A percentile compares a stretch with the other conserved stretches of the same genome.
Conservation (phyloP, 441 rosid species). For the Populus hybrid region DNA sequence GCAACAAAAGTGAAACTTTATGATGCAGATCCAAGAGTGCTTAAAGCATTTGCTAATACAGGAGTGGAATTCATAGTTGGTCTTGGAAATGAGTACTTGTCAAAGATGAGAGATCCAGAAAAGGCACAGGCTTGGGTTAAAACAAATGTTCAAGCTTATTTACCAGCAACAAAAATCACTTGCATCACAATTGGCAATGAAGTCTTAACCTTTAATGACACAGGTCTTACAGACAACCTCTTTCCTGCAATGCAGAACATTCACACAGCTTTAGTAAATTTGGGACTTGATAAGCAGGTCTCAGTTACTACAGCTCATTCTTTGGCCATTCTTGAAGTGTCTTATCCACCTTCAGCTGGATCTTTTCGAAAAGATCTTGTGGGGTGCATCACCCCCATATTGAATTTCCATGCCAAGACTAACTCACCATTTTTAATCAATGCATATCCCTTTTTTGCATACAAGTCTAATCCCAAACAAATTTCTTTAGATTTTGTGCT, state of each 20-base stretch:
- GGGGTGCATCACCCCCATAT: slow-evolving; percentile 42
- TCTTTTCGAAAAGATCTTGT: slow-evolving; percentile 63
- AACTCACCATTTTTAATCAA: slow-evolving; percentile 79
- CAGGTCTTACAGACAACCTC: slow-evolving; percentile 43
- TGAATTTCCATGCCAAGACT: slow-evolving; percentile 59
- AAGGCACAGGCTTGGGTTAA: slow-evolving; percentile 69
- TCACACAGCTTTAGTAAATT: slow-evolving; percentile 58
- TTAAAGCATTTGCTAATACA: slow-evolving; percentile 70
- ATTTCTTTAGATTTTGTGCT: slow-evolving; percentile 70
- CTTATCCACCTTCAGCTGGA: slow-evolving; percentile 90
- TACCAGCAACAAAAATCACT: slow-evolving; percentile 84
- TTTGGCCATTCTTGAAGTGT: slow-evolving; percentile 61
- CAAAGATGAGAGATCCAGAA: slow-evolving; percentile 55
- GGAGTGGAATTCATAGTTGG: slow-evolving; percentile 80
- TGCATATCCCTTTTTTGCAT: slow-evolving; percentile 92
- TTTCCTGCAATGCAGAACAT: slow-evolving; percentile 81
- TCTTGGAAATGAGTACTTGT: slow-evolving; percentile 65
- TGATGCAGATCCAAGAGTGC: slow-evolving; percentile 82
- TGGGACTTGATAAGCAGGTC: slow-evolving; percentile 62
- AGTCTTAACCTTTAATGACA: slow-evolving; percentile 66
- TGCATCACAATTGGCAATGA: slow-evolving; percentile 84
- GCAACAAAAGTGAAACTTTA: slow-evolving; percentile 80
- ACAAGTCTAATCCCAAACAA: slow-evolving; percentile 73
- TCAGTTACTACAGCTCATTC: slow-evolving; percentile 85
- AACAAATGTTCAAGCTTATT: slow-evolving; percentile 53